Evolutionary conservation across 73 alveolate species (phyloP), one percentile per base, ranked within the genome.

Genomic region (Uronychia setigera): DNA sequence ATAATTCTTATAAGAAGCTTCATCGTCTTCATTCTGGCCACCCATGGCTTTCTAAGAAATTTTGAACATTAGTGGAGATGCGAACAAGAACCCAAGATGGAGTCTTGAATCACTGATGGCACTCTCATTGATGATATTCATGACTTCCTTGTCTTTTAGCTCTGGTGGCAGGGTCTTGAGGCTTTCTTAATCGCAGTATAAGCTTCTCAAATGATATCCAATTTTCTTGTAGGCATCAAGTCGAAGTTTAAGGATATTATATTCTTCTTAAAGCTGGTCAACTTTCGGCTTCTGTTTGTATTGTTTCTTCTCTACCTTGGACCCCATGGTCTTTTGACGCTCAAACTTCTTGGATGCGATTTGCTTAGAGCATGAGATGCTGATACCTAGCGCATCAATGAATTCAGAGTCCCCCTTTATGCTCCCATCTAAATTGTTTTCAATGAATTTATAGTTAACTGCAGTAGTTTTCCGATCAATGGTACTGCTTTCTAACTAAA

Each of bases 1-100:
- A 19, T 46, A 46, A 46, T 46, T 46, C 19, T 13, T 31, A 30
- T 28, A 29, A 26, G 35, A 5, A 11, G 82, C 79, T 33, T 57
- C 83, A 74, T 82, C 5, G 58, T n/a, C 9, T 28, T 32, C 57
- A 28, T 35, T 33, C 35, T 74, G n/a, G n/a, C n/a, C n/a, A 19
- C 33, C 25, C 26, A 32, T 26, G 33, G 60, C 78, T 57, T 60
- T 33, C n/a, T n/a, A n/a, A n/a, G n/a, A n/a, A 30, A 76, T 29
- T 32, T 35, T 67, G 30, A 78, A 29, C 9, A 82, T 31, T 33
- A 82, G 57, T 0, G 89, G 89, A 32, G 83, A 74, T 0, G 83
- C 35, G 59, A 74, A 82, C 29, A 82, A 26, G 79, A 82, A 82
- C 31, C 82, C 78, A 9, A 82, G 74, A 29, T 81, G 88, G 1